A percentile compares a stretch with the other conserved stretches of the same genome.
These are phyloP conservation scores for Lomentospora prolificans DNA, from an alignment of 2,329 filamentous ascomycete species.

Conservation along the genomic window DNA sequence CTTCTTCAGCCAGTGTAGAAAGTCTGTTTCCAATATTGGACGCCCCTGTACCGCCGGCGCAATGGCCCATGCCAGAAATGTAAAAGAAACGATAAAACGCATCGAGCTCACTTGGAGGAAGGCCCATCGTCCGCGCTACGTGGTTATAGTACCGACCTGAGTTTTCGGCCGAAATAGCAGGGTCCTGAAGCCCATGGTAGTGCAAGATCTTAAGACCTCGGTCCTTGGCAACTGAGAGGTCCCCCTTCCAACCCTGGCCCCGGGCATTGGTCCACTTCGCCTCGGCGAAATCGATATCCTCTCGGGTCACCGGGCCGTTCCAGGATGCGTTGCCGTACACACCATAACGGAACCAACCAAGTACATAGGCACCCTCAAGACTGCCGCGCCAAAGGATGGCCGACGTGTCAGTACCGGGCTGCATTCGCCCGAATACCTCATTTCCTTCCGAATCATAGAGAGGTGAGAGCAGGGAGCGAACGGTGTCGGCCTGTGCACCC, in stretches of 20 bases:
- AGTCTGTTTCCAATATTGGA: conserved; percentile 20
- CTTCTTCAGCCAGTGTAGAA: conserved; percentile 12
- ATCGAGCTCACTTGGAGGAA: conserved; percentile 22
- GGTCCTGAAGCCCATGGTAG: conserved; percentile 35
- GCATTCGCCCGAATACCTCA: conserved; percentile 32
- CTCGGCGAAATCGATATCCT: neutral
- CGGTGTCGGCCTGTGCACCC: conserved; percentile 26
- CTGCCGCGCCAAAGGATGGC: conserved; percentile 26
- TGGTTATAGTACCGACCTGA: conserved; percentile 16
- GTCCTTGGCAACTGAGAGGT: conserved; percentile 26
- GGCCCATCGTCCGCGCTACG: conserved; percentile 15
- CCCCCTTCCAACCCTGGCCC: conserved; percentile 19
- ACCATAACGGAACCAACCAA: conserved; percentile 28
- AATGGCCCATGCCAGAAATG: conserved; percentile 46
- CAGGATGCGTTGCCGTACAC: conserved; percentile 28
- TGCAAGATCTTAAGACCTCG: conserved; percentile 33
- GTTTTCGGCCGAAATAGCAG: conserved; percentile 25
- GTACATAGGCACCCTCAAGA: conserved; percentile 16
- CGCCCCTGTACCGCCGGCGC: conserved; percentile 36
- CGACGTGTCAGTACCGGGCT: conserved; percentile 41
- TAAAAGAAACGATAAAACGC: conserved; percentile 42
- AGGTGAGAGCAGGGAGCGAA: conserved; percentile 22
- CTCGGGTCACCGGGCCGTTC: conserved; percentile 14
- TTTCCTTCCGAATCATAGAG: conserved; percentile 21
- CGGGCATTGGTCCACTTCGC: neutral